Conservation (phyloP, 202 grass and related monocot species). For the Saccharum hybrid region DNA sequence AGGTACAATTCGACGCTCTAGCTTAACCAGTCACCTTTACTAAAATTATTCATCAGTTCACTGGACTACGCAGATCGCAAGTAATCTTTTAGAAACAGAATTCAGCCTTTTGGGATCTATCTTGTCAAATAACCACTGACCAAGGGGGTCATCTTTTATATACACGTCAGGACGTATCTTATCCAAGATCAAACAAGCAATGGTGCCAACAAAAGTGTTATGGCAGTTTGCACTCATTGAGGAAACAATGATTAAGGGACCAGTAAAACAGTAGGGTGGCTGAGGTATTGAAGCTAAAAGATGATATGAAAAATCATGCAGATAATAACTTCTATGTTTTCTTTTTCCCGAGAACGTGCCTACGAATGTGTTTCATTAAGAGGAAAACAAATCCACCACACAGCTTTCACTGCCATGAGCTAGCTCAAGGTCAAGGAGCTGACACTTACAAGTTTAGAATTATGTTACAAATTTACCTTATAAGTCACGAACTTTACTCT, state of each 20-base stretch:
- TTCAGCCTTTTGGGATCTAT: not conserved
- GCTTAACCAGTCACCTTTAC: not conserved
- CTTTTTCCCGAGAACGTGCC: not conserved
- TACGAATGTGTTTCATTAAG: not conserved
- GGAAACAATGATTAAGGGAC: not conserved
- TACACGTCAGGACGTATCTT: too few relatives aligned
- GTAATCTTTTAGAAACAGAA: conserved; percentile 1
- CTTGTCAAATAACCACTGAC: not conserved
- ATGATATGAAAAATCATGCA: not conserved
- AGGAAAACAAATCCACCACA: not conserved
- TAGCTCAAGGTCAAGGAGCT: not conserved
- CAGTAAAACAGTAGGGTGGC: not conserved
- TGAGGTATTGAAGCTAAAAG: not conserved
- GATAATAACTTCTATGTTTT: not conserved
- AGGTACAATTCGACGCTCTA: not conserved
- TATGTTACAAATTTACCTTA: not conserved
- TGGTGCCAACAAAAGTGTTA: conserved; percentile 1
- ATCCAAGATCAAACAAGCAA: not conserved
- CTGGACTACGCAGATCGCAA: not conserved
- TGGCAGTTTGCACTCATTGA: not conserved
- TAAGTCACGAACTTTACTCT: not conserved
- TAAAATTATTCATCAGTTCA: not conserved
- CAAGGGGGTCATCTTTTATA: too few relatives aligned
- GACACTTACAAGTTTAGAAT: not conserved
- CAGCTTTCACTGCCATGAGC: not conserved